These are phyloP conservation scores for Trypanosoma scelopori DNA, from an alignment of 208 protist genomes.

Conservation along the genomic window DNA sequence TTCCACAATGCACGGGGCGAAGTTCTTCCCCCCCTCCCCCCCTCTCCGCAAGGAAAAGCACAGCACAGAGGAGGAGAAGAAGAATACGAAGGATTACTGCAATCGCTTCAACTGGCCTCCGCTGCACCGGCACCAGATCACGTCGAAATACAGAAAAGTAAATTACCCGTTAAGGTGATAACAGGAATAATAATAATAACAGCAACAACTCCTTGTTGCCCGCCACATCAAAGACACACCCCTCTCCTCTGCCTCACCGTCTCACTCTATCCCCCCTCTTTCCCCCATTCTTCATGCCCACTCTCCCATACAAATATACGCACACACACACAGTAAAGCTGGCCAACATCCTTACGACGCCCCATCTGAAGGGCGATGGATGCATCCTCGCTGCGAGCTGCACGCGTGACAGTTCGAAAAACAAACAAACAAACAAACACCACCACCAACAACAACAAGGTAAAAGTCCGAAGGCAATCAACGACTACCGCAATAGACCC, in stretches of 20 bases:
- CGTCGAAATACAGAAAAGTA: constrained; percentile 1
- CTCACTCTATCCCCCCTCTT: no score
- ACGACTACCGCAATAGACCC: no score
- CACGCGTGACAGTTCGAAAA: not conserved
- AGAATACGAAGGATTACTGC: constrained; percentile 6
- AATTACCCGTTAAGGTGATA: constrained; percentile 1
- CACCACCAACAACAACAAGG: no score
- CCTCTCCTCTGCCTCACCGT: not conserved
- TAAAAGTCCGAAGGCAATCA: no score
- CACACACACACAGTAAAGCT: not conserved
- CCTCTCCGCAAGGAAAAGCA: no score
- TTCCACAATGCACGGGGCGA: no score
- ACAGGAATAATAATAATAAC: constrained; percentile 15
- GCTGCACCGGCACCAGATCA: no score
- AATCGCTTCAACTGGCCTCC: not conserved
- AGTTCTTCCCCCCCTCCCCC: no score
- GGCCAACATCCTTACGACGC: no score
- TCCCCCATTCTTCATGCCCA: not conserved
- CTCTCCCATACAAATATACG: constrained; percentile 5
- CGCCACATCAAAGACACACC: not conserved
- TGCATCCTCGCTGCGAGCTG: no score
- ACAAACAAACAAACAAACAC: no score
- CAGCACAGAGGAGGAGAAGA: constrained; percentile 3
- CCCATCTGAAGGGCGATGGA: no score
- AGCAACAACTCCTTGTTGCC: not conserved